Conservation (phyloP, 495 filamentous ascomycete species). For the Neurospora sp. region DNA sequence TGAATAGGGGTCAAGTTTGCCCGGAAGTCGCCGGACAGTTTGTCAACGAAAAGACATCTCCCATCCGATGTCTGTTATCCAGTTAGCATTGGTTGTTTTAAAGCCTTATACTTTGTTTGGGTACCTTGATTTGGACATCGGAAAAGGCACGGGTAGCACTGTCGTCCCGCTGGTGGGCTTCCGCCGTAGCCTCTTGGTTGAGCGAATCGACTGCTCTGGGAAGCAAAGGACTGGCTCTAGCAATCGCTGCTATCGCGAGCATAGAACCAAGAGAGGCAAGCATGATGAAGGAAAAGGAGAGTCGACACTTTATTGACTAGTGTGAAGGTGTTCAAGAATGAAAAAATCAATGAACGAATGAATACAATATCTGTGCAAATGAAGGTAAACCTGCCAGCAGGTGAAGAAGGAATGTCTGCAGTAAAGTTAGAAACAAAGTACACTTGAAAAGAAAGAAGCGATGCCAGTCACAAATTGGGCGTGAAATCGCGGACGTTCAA, state of each 20-base stretch:
- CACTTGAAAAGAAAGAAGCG: neutral
- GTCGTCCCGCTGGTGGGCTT: conserved; percentile 39
- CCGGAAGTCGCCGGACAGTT: conserved; percentile 46
- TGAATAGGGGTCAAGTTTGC: conserved; percentile 46
- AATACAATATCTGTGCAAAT: neutral
- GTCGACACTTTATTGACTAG: neutral
- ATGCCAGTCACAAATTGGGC: neutral
- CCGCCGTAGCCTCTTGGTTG: conserved; percentile 36
- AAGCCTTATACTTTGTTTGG: neutral
- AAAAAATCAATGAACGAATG: neutral
- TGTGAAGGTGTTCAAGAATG: neutral
- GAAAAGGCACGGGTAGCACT: conserved; percentile 40
- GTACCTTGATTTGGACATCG: conserved; percentile 36
- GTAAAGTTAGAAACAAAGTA: conserved; percentile 10
- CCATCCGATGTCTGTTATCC: conserved; percentile 36
- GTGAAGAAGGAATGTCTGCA: neutral
- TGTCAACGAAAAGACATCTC: conserved; percentile 42
- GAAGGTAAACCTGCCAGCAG: conserved; percentile 7
- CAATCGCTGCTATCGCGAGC: conserved; percentile 17
- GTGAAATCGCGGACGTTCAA: conserved; percentile 7
- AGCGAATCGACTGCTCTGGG: conserved; percentile 31
- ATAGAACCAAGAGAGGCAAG: conserved; percentile 12
- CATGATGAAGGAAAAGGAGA: conserved; percentile 9
- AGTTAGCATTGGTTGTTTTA: neutral
- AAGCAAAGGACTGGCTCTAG: conserved; percentile 12